A percentile compares a stretch with the other conserved stretches of the same genome.
Evolutionary conservation across 2,329 filamentous ascomycete species (phyloP).

Genomic region (Colletotrichum sp.): DNA sequence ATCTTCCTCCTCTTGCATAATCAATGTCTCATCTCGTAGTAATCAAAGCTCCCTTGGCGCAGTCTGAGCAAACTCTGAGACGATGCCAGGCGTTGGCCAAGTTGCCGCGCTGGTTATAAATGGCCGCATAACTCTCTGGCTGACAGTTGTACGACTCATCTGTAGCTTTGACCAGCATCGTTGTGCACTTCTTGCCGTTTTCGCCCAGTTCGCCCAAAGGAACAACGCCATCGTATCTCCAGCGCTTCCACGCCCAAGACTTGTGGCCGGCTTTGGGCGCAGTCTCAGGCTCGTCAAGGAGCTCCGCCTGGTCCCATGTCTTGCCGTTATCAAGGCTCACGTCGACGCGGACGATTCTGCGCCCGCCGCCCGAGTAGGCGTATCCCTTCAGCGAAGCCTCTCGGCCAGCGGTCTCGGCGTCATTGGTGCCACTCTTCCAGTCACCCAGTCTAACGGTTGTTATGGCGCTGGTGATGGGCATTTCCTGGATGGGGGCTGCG

Average conservation of each 20-base stretch:
- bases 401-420: background rate
- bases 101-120: constrained; percentile 69
- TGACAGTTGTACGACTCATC: constrained; percentile 72
- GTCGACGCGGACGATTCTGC: constrained; percentile 70
- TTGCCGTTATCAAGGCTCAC: constrained; percentile 67
- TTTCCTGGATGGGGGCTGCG: constrained; percentile 69
- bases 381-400: constrained; percentile 60
- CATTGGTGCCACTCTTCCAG: constrained; percentile 25
- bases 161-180: constrained; percentile 68
- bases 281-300: constrained; percentile 54
- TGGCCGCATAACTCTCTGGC: constrained; percentile 62
- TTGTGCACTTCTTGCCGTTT: constrained; percentile 45
- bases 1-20: background rate
- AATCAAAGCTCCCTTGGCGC: constrained; percentile 19
- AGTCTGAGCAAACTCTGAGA: constrained; percentile 44
- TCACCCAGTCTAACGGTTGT: constrained; percentile 53
- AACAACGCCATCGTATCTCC: constrained; percentile 60
- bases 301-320: constrained; percentile 67
- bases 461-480: constrained; percentile 72
- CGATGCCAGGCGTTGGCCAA: constrained; percentile 72
- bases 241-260: constrained; percentile 69
- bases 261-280: constrained; percentile 42
- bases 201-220: constrained; percentile 32
- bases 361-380: constrained; percentile 71
- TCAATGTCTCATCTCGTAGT: background rate